phyloP scores from a whole-genome alignment of 148 eudicot species.

The Rheum nobile region DNA sequence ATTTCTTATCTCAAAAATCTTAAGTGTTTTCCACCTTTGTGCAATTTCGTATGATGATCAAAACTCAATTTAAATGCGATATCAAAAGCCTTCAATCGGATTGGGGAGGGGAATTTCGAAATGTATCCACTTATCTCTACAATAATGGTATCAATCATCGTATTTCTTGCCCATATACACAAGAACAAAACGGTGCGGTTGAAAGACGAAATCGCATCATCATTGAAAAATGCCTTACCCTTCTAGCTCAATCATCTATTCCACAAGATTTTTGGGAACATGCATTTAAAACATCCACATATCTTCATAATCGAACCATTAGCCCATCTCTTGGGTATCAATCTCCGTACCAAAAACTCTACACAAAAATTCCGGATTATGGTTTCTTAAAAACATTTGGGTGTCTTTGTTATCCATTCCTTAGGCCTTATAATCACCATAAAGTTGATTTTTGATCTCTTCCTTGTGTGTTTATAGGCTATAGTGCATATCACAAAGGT shows the following conservation, averaged over 20 bases:
- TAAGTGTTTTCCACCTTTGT: no score
- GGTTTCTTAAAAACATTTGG: neutral
- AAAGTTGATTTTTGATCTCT: no score
- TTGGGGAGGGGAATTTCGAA: no score
- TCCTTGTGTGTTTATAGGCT: neutral
- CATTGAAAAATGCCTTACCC: neutral
- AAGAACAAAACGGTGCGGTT: neutral
- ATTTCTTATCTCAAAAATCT: neutral
- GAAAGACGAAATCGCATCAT: no score
- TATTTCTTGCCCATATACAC: no score
- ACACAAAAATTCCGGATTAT: neutral
- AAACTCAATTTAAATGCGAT: no score
- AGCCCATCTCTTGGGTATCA: neutral
- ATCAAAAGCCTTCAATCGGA: no score
- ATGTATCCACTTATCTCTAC: no score
- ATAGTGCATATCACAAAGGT: no score
- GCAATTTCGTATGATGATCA: neutral
- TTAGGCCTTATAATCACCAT: no score
- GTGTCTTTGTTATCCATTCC: constrained; percentile 6
- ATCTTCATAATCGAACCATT: neutral
- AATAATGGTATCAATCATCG: no score
- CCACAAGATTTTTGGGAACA: constrained; percentile 5
- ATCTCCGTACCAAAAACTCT: neutral
- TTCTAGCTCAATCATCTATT: no score
- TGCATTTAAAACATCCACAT: neutral